Percentiles rank a stretch among this genome's conserved stretches.
These are phyloP conservation scores for Cladochytrium replicatum DNA, from an alignment of 192 early-diverging fungal genomes.

Conservation along the genomic window DNA sequence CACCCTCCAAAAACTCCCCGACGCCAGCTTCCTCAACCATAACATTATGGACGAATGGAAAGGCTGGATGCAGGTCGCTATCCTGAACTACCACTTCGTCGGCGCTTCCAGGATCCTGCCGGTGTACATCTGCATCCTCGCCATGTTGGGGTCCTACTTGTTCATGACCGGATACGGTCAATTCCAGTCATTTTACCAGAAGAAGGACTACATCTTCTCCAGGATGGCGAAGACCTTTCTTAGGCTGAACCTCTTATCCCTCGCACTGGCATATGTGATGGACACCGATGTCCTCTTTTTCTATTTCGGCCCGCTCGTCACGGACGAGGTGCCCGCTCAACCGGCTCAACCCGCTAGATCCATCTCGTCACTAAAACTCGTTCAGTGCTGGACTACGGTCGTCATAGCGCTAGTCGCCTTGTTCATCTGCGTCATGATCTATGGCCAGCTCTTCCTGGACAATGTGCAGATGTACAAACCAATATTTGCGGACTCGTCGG, in stretches of 20 bases:
- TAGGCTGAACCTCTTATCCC: slow-evolving; percentile 58
- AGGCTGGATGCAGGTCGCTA: slow-evolving; percentile 75
- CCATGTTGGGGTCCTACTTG: slow-evolving; percentile 65
- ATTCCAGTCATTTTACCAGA: slow-evolving; percentile 60
- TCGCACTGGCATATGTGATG: slow-evolving; percentile 56
- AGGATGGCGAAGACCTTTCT: slow-evolving; percentile 53
- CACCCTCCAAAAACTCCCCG: slow-evolving; percentile 34
- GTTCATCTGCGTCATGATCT: too few relatives aligned
- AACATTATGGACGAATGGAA: slow-evolving; percentile 81
- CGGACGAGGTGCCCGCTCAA: too few relatives aligned
- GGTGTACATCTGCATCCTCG: slow-evolving; percentile 63
- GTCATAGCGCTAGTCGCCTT: too few relatives aligned
- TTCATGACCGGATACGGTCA: slow-evolving; percentile 81
- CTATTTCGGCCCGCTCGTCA: slow-evolving; percentile 69
- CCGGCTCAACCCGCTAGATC: too few relatives aligned
- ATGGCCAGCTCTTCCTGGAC: too few relatives aligned
- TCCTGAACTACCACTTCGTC: slow-evolving; percentile 61
- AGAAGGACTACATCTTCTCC: slow-evolving; percentile 51
- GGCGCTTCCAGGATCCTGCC: slow-evolving; percentile 50
- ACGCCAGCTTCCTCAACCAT: slow-evolving; percentile 54
- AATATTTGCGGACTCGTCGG: too few relatives aligned
- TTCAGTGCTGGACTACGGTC: too few relatives aligned
- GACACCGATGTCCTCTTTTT: slow-evolving; percentile 59
- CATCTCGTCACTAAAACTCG: too few relatives aligned
- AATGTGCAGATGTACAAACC: too few relatives aligned